These are phyloP conservation scores for Huiozyma sinensis DNA, from an alignment of 805 yeast genomes.

Conservation along the genomic window DNA sequence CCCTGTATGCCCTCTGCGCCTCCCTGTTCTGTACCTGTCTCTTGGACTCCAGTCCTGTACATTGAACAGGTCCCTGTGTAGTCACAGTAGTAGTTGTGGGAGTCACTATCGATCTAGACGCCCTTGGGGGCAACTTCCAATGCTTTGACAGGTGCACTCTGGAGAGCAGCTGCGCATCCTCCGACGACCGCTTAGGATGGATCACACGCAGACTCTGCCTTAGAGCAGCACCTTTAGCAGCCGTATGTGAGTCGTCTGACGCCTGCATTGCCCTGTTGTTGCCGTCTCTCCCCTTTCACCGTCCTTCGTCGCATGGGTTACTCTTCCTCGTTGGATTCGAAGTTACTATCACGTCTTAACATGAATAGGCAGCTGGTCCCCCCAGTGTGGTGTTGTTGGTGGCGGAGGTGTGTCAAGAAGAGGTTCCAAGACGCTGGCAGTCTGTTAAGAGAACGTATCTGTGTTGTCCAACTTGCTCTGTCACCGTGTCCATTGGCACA, in stretches of 20 bases:
- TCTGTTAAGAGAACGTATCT: no score
- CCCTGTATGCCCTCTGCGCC: conserved; percentile 88
- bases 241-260: no score
- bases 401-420: background rate
- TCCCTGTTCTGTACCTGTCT: conserved; percentile 82
- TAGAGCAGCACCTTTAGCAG: background rate
- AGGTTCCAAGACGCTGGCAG: background rate
- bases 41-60: conserved; percentile 24
- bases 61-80: background rate
- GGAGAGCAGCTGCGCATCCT: conserved; percentile 3
- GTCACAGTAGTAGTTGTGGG: background rate
- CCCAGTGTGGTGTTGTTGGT: no score
- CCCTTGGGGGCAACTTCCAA: conserved; percentile 17
- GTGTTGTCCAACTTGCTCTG: no score
- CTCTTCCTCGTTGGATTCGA: background rate
- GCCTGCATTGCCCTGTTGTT: background rate
- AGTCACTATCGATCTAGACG: background rate
- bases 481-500: no score
- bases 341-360: background rate
- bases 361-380: background rate
- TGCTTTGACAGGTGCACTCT: conserved; percentile 9
- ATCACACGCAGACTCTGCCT: background rate
- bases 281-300: background rate
- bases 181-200: background rate
- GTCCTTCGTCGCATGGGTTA: background rate